Base-by-base conservation (phyloP, 306 rosid genomes). In the Acacia acuminata region DNA sequence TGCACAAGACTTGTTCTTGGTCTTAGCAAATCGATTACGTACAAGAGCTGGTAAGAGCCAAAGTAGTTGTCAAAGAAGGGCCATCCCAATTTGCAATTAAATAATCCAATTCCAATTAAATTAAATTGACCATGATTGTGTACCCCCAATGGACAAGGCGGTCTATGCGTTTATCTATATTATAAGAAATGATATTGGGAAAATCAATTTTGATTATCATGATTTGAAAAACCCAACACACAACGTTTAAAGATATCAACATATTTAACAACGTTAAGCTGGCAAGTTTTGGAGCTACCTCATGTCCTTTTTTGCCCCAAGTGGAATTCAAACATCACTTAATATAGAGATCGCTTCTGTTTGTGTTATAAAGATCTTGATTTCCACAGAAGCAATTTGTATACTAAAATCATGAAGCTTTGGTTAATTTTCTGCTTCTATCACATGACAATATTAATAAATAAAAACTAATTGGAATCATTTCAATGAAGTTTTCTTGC, bases 41-140 rank as follows among this genome's bases (percentile, higher is more conserved):
- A 32, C 70, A 25, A 53, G 48, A 42, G 34, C 53, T 16, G 15
- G 72, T 15, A 58, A 77, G 56, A 34, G 56, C 47, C 69, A 22
- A 71, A 36, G 34, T 77, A 50, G 56, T 68, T 58, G 48, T 76
- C 85, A 56, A 76, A 76, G 71, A 76, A 76, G 61, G 24, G 53
- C 47, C 63, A 20, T 17, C 74, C 13, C 64, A 13, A 42, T 27
- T 53, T 22, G 68, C 63, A 71, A 4, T 65, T 7, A 8, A 66
- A 63, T 17, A 69, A 75, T 17, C 78, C 45, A 43, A 1, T 58
- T 4, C 43, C 48, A 80, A 56, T 80, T 43, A 71, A 38, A 10
- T 71, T 44, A 2, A 44, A 72, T 72, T 72, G 43, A 80, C 73
- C 51, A 73, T 25, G 83, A 80, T 80, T 32, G 3, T 61, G 78